A percentile compares a stretch with the other conserved stretches of the same genome.
These are phyloP conservation scores for Nitzschia palea DNA, from an alignment of 108 stramenopile genomes.

Conservation along the genomic window DNA sequence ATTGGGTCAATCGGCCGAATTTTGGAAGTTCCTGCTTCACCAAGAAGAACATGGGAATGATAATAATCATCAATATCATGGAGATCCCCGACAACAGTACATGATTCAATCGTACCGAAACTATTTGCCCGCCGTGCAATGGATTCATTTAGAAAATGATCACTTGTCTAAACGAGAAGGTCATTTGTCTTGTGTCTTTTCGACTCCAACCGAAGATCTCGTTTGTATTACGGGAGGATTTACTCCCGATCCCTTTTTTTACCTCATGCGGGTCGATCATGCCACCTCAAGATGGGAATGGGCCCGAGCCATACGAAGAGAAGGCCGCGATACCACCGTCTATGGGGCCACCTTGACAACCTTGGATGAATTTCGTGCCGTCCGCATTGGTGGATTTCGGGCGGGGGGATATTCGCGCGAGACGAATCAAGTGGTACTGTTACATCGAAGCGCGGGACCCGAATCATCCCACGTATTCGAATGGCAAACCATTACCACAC, in stretches of 20 bases:
- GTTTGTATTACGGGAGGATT: conserved; percentile 59
- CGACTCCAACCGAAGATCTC: background rate
- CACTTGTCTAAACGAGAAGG: conserved; percentile 44
- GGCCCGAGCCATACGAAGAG: background rate
- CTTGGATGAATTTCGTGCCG: conserved; percentile 34
- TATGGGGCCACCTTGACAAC: conserved; percentile 53
- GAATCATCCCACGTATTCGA: too few species aligned
- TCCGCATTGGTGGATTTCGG: conserved; percentile 66
- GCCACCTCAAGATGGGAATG: conserved; percentile 2
- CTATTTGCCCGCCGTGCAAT: conserved; percentile 32
- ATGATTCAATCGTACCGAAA: conserved; percentile 24
- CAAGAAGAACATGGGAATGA: conserved; percentile 5
- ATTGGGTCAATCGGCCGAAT: conserved; percentile 25
- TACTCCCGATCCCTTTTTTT: conserved; percentile 35
- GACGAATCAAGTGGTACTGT: conserved; percentile 45
- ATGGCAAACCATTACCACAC: background rate
- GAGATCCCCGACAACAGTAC: conserved; percentile 6
- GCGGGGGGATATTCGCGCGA: conserved; percentile 62
- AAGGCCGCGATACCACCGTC: conserved; percentile 19
- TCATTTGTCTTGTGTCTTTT: conserved; percentile 43
- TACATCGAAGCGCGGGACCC: conserved; percentile 7
- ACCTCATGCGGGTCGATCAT: background rate
- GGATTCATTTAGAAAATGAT: conserved; percentile 20
- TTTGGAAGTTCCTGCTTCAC: conserved; percentile 45
- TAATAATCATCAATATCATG: background rate